These are phyloP conservation scores for Trichoderma sp. DNA, from an alignment of 2,329 filamentous ascomycete genomes.

Conservation along the genomic window DNA sequence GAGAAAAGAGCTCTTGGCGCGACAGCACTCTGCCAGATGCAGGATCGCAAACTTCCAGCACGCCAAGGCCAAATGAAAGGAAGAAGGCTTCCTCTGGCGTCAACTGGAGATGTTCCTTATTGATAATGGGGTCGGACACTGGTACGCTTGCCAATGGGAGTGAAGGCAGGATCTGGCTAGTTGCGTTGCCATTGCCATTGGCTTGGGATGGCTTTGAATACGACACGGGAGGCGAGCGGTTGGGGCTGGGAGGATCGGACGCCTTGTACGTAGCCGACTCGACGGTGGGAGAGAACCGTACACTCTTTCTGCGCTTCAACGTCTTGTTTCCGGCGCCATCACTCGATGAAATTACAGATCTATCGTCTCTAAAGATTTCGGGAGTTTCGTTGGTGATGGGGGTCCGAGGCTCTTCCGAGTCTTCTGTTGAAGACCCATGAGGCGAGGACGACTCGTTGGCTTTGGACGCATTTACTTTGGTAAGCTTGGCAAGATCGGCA, in stretches of 20 bases:
- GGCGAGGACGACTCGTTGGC: background rate
- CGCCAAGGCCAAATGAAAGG: conserved; percentile 77
- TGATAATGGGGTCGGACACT: conserved; percentile 38
- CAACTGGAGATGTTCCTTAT: conserved; percentile 86
- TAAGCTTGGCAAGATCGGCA: conserved; percentile 23
- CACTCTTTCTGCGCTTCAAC: conserved; percentile 59
- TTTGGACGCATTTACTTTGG: background rate
- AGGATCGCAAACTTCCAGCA: conserved; percentile 63
- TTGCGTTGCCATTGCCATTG: conserved; percentile 29
- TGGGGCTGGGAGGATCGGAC: conserved; percentile 54
- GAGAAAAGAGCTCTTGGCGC: conserved; percentile 59
- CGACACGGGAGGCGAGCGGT: conserved; percentile 33
- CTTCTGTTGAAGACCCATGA: conserved; percentile 18
- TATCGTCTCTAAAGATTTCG: conserved; percentile 1
- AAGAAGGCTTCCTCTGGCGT: conserved; percentile 92
- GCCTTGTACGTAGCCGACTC: conserved; percentile 63
- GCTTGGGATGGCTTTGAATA: conserved; percentile 27
- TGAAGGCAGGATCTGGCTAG: conserved; percentile 11
- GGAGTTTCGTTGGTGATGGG: conserved; percentile 25
- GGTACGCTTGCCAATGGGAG: background rate
- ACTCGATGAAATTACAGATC: conserved; percentile 28
- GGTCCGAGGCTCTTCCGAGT: conserved; percentile 16
- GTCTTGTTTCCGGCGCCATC: conserved; percentile 30
- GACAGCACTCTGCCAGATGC: conserved; percentile 49
- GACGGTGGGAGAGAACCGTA: conserved; percentile 69